A percentile compares a stretch with the other conserved stretches of the same genome.
phyloP scores from a whole-genome alignment of 164 flowering plant species.

The Annona cherimola region DNA sequence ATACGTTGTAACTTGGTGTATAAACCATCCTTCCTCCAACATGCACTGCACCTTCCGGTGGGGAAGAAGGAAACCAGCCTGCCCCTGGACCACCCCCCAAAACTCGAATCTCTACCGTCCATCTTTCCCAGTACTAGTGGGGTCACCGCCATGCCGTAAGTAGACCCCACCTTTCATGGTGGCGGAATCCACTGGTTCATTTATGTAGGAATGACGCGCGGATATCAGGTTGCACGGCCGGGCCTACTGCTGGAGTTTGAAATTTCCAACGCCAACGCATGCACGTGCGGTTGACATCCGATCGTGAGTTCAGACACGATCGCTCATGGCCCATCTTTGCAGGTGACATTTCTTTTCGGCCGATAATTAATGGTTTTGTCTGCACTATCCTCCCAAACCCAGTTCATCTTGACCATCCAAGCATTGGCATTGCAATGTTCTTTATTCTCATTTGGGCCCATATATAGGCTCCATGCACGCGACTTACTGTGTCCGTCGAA shows the following conservation, averaged over 20 bases:
- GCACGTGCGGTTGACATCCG: neutral
- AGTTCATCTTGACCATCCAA: neutral
- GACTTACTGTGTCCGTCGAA: neutral
- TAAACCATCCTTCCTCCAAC: neutral
- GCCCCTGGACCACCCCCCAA: neutral
- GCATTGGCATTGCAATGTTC: neutral
- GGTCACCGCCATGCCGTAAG: neutral
- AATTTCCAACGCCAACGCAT: no score
- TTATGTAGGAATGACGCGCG: no score
- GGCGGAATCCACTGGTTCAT: neutral
- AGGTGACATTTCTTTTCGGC: neutral
- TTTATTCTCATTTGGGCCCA: neutral
- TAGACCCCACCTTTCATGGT: neutral
- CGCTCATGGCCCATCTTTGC: neutral
- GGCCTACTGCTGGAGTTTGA: no score
- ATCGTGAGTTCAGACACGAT: neutral
- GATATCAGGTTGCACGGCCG: no score
- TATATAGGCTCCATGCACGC: no score
- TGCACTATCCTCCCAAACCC: neutral
- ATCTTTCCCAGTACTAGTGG: neutral
- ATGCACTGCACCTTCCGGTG: neutral
- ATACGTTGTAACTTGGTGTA: neutral
- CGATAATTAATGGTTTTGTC: neutral
- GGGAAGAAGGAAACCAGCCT: neutral
- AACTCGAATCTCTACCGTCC: neutral